A percentile compares a stretch with the other conserved stretches of the same genome.
Conservation (phyloP, 371 early-diverging fungal genomes). For the Coemansia sp. region DNA sequence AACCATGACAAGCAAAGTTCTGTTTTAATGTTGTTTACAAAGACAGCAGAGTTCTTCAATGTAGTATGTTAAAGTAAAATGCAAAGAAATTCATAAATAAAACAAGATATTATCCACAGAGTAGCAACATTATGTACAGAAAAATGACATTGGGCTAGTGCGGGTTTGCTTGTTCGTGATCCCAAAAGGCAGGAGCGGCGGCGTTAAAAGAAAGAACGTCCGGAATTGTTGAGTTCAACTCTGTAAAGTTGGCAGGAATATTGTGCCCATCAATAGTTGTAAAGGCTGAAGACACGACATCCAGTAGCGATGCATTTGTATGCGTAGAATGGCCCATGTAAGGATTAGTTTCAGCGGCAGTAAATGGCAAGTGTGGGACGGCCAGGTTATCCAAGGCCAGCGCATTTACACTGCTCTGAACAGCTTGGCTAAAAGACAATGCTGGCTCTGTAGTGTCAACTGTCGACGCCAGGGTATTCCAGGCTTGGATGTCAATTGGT, state of each 20-base stretch:
- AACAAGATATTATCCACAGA: neutral
- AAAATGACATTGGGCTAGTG: neutral
- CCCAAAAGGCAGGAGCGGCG: neutral
- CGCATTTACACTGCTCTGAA: neutral
- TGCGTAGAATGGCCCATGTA: neutral
- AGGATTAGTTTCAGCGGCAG: neutral
- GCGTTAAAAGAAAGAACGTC: neutral
- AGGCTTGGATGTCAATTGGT: constrained; percentile 1
- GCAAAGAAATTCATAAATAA: neutral
- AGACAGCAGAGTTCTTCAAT: no score
- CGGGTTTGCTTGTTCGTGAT: neutral
- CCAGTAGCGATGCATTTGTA: neutral
- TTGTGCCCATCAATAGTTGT: neutral
- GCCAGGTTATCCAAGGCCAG: neutral
- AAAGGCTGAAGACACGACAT: neutral
- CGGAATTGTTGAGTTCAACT: neutral
- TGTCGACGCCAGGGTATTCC: neutral
- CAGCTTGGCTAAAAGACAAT: neutral
- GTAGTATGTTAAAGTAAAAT: neutral
- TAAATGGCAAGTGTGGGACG: neutral
- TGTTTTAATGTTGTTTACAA: neutral
- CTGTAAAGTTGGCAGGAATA: neutral
- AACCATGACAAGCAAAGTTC: neutral
- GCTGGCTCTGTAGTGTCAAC: neutral
- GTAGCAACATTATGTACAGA: neutral